phyloP scores from a whole-genome alignment of 192 early-diverging fungal genomes.

The Coemansia sp. region DNA sequence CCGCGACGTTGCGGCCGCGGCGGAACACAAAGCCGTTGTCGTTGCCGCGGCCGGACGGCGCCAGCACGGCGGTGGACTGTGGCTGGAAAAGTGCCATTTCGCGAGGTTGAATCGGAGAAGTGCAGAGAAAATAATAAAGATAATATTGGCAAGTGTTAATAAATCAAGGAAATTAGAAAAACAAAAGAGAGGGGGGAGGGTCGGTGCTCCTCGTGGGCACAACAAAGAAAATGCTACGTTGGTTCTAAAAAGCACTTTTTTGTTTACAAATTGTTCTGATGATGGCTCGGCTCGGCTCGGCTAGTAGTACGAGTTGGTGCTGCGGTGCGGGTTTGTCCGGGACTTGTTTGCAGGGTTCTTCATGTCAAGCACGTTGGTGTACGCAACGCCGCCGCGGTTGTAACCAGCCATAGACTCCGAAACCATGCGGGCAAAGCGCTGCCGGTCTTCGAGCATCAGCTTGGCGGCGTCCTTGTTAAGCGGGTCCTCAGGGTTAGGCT shows the following conservation, averaged over 20 bases:
- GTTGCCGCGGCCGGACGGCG: slow-evolving; percentile 15
- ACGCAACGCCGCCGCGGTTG: slow-evolving; percentile 61
- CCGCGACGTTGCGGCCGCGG: slow-evolving; percentile 12
- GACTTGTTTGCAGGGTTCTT: background rate
- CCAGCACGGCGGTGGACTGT: background rate
- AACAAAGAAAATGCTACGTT: too few relatives aligned
- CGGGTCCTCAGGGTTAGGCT: slow-evolving; percentile 96
- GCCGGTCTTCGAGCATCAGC: slow-evolving; percentile 67
- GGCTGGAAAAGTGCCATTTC: background rate
- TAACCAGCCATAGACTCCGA: slow-evolving; percentile 74
- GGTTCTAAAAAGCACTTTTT: too few relatives aligned
- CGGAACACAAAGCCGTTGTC: slow-evolving; percentile 51
- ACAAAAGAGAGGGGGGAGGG: too few relatives aligned
- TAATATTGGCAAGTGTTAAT: slow-evolving; percentile 6
- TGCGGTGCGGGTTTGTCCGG: background rate
- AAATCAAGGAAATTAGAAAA: too few relatives aligned
- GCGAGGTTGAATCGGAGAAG: background rate
- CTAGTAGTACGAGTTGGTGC: background rate
- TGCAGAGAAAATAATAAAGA: slow-evolving; percentile 4
- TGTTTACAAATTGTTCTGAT: too few relatives aligned
- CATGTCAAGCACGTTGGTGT: slow-evolving; percentile 59
- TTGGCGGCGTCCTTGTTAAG: slow-evolving; percentile 95
- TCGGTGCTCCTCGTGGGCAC: too few relatives aligned
- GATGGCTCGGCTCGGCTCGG: slow-evolving; percentile 1
- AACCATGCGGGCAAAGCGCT: slow-evolving; percentile 75